Evolutionary conservation across 805 yeast genomes (phyloP).

Genomic region (Kodamaea hsintzibuensis): DNA sequence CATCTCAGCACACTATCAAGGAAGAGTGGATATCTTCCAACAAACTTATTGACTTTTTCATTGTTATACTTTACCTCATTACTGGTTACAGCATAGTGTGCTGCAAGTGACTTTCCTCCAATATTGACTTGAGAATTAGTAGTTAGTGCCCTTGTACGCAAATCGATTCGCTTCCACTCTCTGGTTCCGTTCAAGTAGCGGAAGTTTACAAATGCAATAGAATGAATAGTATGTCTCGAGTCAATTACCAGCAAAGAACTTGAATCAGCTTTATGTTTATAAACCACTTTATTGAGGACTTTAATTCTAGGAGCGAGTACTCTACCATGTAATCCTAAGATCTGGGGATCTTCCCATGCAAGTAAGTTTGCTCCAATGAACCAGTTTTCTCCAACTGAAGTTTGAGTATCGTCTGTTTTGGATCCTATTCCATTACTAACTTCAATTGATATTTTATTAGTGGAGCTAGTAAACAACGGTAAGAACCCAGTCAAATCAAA

Average conservation of each 20-base stretch:
- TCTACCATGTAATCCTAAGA: constrained; percentile 42
- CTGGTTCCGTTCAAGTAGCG: neutral
- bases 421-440: constrained; percentile 55
- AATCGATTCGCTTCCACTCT: neutral
- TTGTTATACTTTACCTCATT: neutral
- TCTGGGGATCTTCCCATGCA: constrained; percentile 50
- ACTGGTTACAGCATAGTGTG: constrained; percentile 1
- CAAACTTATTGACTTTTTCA: neutral
- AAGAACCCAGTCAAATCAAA: constrained; percentile 70
- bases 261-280: neutral
- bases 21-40: neutral
- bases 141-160: neutral
- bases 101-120: neutral
- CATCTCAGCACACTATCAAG: neutral
- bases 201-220: neutral
- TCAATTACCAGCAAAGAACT: neutral
- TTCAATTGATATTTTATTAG: constrained; percentile 41
- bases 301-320: constrained; percentile 15
- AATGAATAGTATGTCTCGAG: neutral
- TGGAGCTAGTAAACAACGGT: constrained; percentile 60
- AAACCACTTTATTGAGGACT: neutral
- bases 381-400: constrained; percentile 55
- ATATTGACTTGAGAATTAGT: neutral
- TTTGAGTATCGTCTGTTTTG: constrained; percentile 17
- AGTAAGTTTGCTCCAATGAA: constrained; percentile 56